phyloP scores from a whole-genome alignment of 805 yeast genomes.

The Ogataea pini region DNA sequence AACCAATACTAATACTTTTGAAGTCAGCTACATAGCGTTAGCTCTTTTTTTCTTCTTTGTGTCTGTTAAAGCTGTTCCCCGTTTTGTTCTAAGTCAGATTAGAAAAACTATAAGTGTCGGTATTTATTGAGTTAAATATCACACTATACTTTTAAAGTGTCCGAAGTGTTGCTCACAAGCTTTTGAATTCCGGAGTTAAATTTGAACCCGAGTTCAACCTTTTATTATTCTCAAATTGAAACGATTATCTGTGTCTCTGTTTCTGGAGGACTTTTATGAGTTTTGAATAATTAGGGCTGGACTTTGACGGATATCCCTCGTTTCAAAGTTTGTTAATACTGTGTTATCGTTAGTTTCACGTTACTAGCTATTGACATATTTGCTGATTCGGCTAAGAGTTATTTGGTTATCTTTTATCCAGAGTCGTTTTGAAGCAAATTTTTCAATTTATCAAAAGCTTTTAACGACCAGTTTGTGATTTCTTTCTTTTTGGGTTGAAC shows the following conservation, averaged over 20 bases:
- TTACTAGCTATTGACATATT: constrained; percentile 20
- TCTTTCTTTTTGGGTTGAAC: constrained; percentile 13
- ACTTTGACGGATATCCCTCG: constrained; percentile 41
- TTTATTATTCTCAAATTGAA: not conserved
- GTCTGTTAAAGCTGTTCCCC: constrained; percentile 5
- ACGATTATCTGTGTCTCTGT: not conserved
- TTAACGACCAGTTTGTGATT: constrained; percentile 30
- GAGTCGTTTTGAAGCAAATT: constrained; percentile 3
- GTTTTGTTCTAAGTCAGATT: constrained; percentile 12
- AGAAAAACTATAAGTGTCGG: constrained; percentile 4
- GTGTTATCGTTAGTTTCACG: constrained; percentile 25
- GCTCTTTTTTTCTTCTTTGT: constrained; percentile 18
- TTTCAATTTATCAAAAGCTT: constrained; percentile 16
- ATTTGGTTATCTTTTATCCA: constrained; percentile 17
- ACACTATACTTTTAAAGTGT: constrained; percentile 16
- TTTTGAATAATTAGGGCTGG: constrained; percentile 6
- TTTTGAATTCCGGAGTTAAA: constrained; percentile 31
- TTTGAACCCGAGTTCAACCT: constrained; percentile 29
- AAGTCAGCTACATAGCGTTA: constrained; percentile 3
- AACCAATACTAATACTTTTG: constrained; percentile 1
- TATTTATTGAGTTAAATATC: constrained; percentile 32
- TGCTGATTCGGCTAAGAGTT: constrained; percentile 12
- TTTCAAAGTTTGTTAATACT: constrained; percentile 29
- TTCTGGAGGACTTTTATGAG: constrained; percentile 1
- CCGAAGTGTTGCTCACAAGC: constrained; percentile 21